A percentile compares a stretch with the other conserved stretches of the same genome.
Evolutionary conservation across 1,284 basidiomycete genomes (phyloP).

Genomic region (Fomitopsis palustris): DNA sequence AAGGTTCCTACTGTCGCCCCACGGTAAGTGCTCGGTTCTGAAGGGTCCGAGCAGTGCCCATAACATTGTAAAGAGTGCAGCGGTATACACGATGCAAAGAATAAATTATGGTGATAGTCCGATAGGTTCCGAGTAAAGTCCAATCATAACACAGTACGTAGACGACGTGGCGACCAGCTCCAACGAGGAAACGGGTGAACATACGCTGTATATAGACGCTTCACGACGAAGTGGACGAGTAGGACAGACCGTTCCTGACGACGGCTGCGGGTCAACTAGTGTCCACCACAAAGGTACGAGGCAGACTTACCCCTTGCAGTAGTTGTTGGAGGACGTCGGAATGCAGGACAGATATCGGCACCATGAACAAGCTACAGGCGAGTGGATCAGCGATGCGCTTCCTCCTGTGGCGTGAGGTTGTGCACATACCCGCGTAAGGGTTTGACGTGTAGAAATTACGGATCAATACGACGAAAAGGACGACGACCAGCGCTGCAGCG

Average conservation of each 20-base stretch:
- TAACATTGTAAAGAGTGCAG: neutral
- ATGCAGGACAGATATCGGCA: constrained; percentile 90
- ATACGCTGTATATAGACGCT: neutral
- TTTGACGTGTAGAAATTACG: constrained; percentile 89
- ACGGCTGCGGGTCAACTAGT: constrained; percentile 1
- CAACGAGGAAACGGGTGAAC: neutral
- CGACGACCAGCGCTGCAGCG: constrained; percentile 70
- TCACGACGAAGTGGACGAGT: neutral
- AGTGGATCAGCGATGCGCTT: neutral
- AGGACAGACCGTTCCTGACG: constrained; percentile 32
- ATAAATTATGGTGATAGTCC: neutral
- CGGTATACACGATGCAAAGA: neutral
- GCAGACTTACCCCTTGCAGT: constrained; percentile 62
- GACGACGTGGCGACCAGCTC: neutral
- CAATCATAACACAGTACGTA: neutral
- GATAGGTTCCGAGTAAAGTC: neutral
- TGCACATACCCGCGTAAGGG: constrained; percentile 66
- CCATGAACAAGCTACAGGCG: constrained; percentile 70
- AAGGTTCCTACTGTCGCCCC: no score
- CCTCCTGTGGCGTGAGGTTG: neutral
- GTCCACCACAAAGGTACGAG: neutral
- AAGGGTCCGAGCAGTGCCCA: neutral
- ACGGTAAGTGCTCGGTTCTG: no score
- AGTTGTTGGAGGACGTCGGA: constrained; percentile 73
- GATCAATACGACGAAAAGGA: constrained; percentile 81